phyloP scores from a whole-genome alignment of 352 stramenopile genomes.

The Phytophthora ramorum region DNA sequence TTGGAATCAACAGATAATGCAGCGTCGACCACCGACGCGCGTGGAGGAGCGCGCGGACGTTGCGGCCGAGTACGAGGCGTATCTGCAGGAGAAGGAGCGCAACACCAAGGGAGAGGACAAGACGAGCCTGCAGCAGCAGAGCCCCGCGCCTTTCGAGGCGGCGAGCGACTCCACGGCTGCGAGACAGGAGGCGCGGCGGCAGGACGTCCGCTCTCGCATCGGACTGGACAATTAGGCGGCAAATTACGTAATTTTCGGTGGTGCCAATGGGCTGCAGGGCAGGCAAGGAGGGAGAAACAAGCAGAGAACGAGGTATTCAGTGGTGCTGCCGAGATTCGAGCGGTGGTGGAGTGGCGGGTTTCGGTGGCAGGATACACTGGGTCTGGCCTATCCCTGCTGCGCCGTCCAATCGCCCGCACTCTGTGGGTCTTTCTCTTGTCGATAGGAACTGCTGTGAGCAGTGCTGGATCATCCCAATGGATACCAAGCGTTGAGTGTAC shows the following conservation, averaged over 20 bases:
- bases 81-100: constrained; percentile 62
- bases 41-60: constrained; percentile 76
- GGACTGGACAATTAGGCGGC: constrained; percentile 30
- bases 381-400: not conserved
- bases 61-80: constrained; percentile 74
- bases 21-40: constrained; percentile 52
- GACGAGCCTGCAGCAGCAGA: constrained; percentile 6
- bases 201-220: constrained; percentile 44
- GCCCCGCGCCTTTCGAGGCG: not conserved
- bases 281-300: not conserved
- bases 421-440: not conserved
- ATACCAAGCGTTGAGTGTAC: not conserved
- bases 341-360: not conserved
- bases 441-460: constrained; percentile 1
- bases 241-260: not conserved
- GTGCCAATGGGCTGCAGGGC: not conserved
- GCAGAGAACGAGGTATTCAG: too few relatives aligned
- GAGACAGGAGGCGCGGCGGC: constrained; percentile 29
- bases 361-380: constrained; percentile 7
- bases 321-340: not conserved
- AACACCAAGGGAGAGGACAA: constrained; percentile 15
- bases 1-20: constrained; percentile 6
- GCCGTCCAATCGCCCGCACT: not conserved
- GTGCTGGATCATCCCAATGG: not conserved
- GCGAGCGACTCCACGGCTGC: constrained; percentile 17